Conservation (phyloP, 2,329 filamentous ascomycete species). For the Cladosporium sp. region DNA sequence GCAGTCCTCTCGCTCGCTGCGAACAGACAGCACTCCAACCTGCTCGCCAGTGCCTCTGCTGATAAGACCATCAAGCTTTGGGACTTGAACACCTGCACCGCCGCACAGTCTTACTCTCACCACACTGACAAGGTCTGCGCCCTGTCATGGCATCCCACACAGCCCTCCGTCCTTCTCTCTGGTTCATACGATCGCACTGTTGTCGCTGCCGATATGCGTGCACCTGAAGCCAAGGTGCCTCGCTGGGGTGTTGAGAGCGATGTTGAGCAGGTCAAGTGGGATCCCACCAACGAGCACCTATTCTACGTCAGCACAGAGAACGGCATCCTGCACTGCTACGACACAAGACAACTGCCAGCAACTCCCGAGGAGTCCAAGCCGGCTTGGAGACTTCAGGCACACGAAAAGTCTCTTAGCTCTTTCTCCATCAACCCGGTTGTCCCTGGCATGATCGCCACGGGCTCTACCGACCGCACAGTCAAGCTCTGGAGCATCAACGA, state of each 20-base stretch:
- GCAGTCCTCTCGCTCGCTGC: conserved; percentile 86
- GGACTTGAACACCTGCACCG: conserved; percentile 88
- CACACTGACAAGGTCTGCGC: conserved; percentile 98
- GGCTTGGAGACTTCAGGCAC: conserved; percentile 91
- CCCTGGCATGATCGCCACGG: conserved; percentile 88
- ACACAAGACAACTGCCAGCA: conserved; percentile 71
- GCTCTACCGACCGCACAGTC: conserved; percentile 88
- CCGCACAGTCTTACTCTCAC: conserved; percentile 91
- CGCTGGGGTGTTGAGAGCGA: conserved; percentile 94
- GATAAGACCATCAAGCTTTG: conserved; percentile 97
- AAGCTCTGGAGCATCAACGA: conserved; percentile 89
- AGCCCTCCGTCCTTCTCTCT: conserved; percentile 83
- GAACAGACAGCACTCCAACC: conserved; percentile 88
- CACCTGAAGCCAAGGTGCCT: conserved; percentile 74
- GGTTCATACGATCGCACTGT: conserved; percentile 94
- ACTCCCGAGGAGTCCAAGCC: conserved; percentile 73
- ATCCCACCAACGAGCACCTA: conserved; percentile 85
- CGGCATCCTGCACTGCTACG: conserved; percentile 88
- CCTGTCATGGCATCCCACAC: conserved; percentile 83
- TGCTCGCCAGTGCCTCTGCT: conserved; percentile 89
- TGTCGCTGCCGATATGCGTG: conserved; percentile 93
- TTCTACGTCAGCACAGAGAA: conserved; percentile 92
- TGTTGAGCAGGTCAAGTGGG: conserved; percentile 88
- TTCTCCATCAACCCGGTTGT: conserved; percentile 90
- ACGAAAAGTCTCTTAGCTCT: conserved; percentile 84